phyloP scores from a whole-genome alignment of 352 stramenopile genomes.

The Globisporangium megalacanthum region DNA sequence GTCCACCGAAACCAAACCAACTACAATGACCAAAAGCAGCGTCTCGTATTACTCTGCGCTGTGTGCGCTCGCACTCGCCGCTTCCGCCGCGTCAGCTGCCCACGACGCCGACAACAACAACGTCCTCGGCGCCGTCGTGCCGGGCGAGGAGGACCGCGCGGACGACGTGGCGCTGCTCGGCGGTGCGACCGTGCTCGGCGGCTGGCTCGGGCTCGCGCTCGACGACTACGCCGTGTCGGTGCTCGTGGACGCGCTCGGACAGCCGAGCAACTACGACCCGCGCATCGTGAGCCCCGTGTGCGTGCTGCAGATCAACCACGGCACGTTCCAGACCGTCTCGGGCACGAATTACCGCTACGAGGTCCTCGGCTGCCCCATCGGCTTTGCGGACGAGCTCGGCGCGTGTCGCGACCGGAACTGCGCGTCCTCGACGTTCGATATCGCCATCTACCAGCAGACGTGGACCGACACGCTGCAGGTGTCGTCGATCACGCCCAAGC shows the following conservation, averaged over 20 bases:
- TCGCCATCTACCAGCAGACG: constrained; percentile 32
- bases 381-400: constrained; percentile 28
- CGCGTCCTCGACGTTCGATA: constrained; percentile 24
- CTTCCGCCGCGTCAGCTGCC: background rate
- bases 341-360: constrained; percentile 62
- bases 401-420: constrained; percentile 38
- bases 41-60: constrained; percentile 7
- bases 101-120: constrained; percentile 5
- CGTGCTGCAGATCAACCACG: constrained; percentile 28
- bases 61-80: constrained; percentile 7
- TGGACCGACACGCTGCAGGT: constrained; percentile 36
- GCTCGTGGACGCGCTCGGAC: constrained; percentile 30
- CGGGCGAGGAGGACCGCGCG: background rate
- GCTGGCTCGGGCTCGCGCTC: constrained; percentile 4
- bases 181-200: constrained; percentile 2
- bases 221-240: constrained; percentile 10
- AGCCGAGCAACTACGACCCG: constrained; percentile 23
- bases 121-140: constrained; percentile 5
- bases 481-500: constrained; percentile 21
- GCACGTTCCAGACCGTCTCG: constrained; percentile 35
- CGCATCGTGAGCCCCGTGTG: constrained; percentile 30
- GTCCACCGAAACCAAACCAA: background rate
- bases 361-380: constrained; percentile 36
- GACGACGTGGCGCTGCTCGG: constrained; percentile 4
- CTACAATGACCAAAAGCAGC: constrained; percentile 8